Percentiles rank a stretch among this genome's conserved stretches.
phyloP scores from a whole-genome alignment of 345 rosid genomes.

The Populus alba region DNA sequence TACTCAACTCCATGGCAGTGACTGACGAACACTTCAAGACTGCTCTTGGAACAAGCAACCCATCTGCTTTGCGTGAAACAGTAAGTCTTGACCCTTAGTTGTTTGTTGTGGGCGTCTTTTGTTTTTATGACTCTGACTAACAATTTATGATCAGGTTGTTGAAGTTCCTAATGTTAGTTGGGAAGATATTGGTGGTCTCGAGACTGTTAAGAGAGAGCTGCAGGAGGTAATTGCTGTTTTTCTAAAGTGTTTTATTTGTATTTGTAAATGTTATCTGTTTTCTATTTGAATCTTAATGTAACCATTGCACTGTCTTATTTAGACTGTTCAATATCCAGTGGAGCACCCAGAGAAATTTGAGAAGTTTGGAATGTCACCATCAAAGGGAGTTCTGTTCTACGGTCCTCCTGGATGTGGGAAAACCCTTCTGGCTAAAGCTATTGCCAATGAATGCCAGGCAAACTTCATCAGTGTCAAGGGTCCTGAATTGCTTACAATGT shows the following conservation, averaged over 20 bases:
- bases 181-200: constrained; percentile 96
- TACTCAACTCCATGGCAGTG: constrained; percentile 92
- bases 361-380: constrained; percentile 96
- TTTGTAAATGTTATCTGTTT: neutral
- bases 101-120: neutral
- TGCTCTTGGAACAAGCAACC: constrained; percentile 83
- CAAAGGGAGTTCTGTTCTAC: constrained; percentile 92
- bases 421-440: constrained; percentile 96
- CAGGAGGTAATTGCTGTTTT: constrained; percentile 59
- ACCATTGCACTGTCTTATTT: constrained; percentile 11
- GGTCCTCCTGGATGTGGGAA: constrained; percentile 99
- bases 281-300: neutral
- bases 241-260: neutral
- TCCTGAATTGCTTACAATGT: constrained; percentile 94
- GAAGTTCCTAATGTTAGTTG: constrained; percentile 90
- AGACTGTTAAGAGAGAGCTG: constrained; percentile 90
- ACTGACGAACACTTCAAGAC: constrained; percentile 90
- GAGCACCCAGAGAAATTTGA: constrained; percentile 98
- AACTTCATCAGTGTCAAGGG: constrained; percentile 96
- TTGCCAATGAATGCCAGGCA: constrained; percentile 96
- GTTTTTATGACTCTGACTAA: neutral
- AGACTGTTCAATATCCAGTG: constrained; percentile 99
- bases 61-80: constrained; percentile 82
- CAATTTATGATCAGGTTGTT: constrained; percentile 58
- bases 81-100: constrained; percentile 34